phyloP scores from a whole-genome alignment of 768 basidiomycete species.

The Agaricus blazei region DNA sequence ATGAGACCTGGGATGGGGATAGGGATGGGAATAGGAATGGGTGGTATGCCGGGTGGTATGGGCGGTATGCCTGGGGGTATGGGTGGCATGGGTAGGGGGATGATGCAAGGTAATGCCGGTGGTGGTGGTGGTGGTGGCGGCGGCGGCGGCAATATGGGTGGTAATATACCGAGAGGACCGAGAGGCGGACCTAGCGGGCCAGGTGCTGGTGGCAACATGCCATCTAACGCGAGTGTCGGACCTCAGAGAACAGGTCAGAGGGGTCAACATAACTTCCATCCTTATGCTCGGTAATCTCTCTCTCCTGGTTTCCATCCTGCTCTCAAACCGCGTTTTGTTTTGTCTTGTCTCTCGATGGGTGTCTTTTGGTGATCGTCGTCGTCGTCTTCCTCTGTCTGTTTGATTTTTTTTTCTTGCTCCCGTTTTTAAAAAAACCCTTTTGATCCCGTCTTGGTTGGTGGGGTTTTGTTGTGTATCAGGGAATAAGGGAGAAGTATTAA shows the following conservation, averaged over 20 bases:
- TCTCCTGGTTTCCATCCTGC: not conserved
- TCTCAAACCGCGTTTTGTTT: not conserved
- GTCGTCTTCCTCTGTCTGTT: too few species aligned
- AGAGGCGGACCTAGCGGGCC: slow-evolving; percentile 52
- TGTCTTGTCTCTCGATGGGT: not conserved
- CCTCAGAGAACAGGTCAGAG: slow-evolving; percentile 70
- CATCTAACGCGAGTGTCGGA: slow-evolving; percentile 51
- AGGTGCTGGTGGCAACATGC: slow-evolving; percentile 31
- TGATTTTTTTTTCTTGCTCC: too few species aligned
- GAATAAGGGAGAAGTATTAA: too few species aligned
- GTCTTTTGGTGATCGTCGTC: too few species aligned
- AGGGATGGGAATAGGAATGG: slow-evolving; percentile 40
- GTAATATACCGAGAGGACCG: slow-evolving; percentile 63
- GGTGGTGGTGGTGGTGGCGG: slow-evolving; percentile 30
- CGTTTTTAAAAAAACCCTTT: too few species aligned
- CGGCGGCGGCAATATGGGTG: slow-evolving; percentile 31
- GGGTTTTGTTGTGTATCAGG: too few species aligned
- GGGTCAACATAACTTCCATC: slow-evolving; percentile 80
- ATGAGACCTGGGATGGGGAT: slow-evolving; percentile 31
- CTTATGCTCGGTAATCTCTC: slow-evolving; percentile 60
- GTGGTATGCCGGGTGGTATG: slow-evolving; percentile 35
- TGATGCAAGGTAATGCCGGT: slow-evolving; percentile 25
- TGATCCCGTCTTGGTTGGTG: too few species aligned
- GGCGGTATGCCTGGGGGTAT: slow-evolving; percentile 21
- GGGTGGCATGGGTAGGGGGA: slow-evolving; percentile 25